Conservation (phyloP, 1,284 basidiomycete species). For the Boletus calvinii region DNA sequence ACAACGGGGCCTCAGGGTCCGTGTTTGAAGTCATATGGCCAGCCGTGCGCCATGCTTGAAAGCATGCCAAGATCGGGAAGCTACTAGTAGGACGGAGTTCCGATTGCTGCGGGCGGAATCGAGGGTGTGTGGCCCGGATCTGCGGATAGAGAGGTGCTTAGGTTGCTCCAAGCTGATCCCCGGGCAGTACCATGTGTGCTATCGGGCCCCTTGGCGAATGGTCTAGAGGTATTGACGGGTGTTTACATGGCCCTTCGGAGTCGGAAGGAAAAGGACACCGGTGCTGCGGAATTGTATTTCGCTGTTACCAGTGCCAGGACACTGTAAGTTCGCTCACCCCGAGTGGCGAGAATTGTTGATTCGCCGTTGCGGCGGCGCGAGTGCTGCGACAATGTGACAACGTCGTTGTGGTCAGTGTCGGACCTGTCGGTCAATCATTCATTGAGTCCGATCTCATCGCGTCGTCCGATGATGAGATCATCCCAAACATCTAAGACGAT, state of each 20-base stretch:
- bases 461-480: slow-evolving; percentile 16
- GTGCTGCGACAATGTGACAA: too few species aligned
- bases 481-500: slow-evolving; percentile 7
- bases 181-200: too few species aligned
- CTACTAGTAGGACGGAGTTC: too few species aligned
- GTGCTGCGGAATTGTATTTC: neutral
- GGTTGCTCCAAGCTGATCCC: too few species aligned
- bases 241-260: neutral
- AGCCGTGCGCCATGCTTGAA: too few species aligned
- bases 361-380: neutral
- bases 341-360: neutral
- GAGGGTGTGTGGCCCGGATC: too few species aligned
- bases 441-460: slow-evolving; percentile 7
- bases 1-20: too few species aligned
- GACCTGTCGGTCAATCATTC: too few species aligned
- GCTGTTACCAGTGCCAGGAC: neutral
- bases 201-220: too few species aligned
- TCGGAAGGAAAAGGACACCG: neutral
- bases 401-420: too few species aligned
- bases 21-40: neutral
- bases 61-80: neutral
- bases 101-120: too few species aligned
- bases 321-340: neutral
- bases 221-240: neutral
- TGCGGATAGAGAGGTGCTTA: too few species aligned